Conservation (phyloP, 2,329 filamentous ascomycete species). For the Gliomastix tumulicola region DNA sequence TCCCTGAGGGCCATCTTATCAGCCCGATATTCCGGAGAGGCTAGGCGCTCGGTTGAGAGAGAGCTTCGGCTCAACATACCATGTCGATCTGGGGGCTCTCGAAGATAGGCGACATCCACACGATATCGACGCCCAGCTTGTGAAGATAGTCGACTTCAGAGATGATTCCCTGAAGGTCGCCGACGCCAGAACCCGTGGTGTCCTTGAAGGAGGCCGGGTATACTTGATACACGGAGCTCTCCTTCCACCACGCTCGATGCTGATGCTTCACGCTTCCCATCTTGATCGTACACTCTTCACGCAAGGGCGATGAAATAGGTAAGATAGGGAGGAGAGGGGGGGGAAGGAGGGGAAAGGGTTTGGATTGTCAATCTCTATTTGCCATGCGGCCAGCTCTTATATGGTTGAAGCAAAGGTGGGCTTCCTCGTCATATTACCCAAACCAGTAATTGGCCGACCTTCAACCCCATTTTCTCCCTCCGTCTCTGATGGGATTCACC, state of each 20-base stretch:
- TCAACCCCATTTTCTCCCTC: too few species aligned
- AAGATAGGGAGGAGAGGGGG: too few species aligned
- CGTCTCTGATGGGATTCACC: too few species aligned
- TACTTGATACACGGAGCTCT: slow-evolving; percentile 53
- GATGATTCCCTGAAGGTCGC: slow-evolving; percentile 52
- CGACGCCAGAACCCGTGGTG: slow-evolving; percentile 46
- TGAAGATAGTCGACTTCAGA: slow-evolving; percentile 48
- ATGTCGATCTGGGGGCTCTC: slow-evolving; percentile 57
- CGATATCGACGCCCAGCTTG: slow-evolving; percentile 48
- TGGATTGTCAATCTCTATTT: too few species aligned
- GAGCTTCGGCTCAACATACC: slow-evolving; percentile 23
- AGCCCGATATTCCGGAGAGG: too few species aligned
- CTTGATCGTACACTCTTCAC: not conserved
- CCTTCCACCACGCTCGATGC: slow-evolving; percentile 48
- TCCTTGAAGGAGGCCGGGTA: slow-evolving; percentile 57
- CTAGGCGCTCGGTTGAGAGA: not conserved
- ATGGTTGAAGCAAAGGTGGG: too few species aligned
- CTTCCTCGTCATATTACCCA: too few species aligned
- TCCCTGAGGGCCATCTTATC: too few species aligned
- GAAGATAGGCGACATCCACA: slow-evolving; percentile 46
- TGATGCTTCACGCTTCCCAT: slow-evolving; percentile 8
- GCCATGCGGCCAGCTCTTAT: too few species aligned
- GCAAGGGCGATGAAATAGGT: not conserved
- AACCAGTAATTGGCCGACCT: too few species aligned
- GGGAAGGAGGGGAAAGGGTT: too few species aligned